A percentile compares a stretch with the other conserved stretches of the same genome.
Conservation (phyloP, 1,284 basidiomycete genomes). For the Irpex sp. region DNA sequence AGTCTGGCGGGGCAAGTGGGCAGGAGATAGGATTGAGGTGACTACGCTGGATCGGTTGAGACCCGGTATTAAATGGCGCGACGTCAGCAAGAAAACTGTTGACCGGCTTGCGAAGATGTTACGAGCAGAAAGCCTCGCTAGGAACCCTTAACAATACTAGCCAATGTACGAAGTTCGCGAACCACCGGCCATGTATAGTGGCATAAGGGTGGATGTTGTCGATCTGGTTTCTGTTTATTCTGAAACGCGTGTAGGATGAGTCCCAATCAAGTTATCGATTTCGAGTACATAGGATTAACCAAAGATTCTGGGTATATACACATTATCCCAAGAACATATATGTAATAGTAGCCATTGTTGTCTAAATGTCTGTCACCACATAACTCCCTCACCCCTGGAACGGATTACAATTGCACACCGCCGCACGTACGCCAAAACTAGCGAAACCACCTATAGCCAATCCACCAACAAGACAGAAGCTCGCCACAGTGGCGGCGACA, state of each 20-base stretch:
- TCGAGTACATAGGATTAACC: too few relatives aligned
- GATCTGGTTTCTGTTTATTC: too few relatives aligned
- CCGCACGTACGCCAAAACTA: conserved; percentile 74
- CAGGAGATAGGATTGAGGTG: background rate
- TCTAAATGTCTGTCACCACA: background rate
- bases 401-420: conserved; percentile 71
- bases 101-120: background rate
- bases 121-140: background rate
- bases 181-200: too few relatives aligned
- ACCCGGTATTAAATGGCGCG: background rate
- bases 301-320: too few relatives aligned
- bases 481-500: conserved; percentile 76
- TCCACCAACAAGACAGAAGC: conserved; percentile 77
- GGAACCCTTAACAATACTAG: too few relatives aligned
- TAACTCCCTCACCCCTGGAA: conserved; percentile 31
- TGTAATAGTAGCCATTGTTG: too few relatives aligned
- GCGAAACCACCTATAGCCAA: conserved; percentile 69
- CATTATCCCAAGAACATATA: too few relatives aligned
- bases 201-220: too few relatives aligned
- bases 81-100: background rate
- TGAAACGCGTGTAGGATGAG: too few relatives aligned
- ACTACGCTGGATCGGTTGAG: background rate
- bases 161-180: too few relatives aligned
- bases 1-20: background rate
- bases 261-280: too few relatives aligned